These are phyloP conservation scores for Aureobasidium melanogenum DNA, from an alignment of 2,329 filamentous ascomycete genomes.

Conservation along the genomic window DNA sequence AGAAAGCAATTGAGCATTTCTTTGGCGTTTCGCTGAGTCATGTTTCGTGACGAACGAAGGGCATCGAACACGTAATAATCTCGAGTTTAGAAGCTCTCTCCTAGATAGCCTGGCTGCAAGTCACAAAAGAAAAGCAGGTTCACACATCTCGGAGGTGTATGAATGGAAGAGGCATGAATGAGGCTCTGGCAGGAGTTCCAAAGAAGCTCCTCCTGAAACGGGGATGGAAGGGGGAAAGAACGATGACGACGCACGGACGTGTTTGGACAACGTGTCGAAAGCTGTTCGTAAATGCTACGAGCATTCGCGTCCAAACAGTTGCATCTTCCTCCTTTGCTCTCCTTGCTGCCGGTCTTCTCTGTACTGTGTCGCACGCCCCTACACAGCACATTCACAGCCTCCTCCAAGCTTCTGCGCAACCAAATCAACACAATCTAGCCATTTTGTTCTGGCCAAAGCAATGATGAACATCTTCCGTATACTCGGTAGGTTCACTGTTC, in stretches of 20 bases:
- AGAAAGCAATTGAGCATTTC: no score
- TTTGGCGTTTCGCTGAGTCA: no score
- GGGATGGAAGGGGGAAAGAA: not conserved
- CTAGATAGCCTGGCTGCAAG: no score
- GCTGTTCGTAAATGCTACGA: not conserved
- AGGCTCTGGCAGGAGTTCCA: no score
- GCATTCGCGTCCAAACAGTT: not conserved
- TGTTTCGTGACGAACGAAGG: no score
- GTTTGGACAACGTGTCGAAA: not conserved
- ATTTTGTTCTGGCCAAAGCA: not conserved
- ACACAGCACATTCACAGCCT: not conserved
- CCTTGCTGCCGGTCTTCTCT: not conserved
- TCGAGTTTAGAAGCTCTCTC: no score
- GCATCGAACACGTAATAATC: no score
- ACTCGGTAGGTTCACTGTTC: slow-evolving; percentile 42
- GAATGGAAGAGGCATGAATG: no score
- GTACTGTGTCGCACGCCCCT: not conserved
- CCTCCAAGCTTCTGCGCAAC: not conserved
- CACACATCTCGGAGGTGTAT: not conserved
- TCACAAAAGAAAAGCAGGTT: no score
- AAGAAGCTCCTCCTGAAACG: not conserved
- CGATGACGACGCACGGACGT: not conserved
- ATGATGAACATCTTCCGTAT: slow-evolving; percentile 63
- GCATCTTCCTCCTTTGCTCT: not conserved
- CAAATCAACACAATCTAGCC: not conserved